Evolutionary conservation across 352 stramenopile species (phyloP), one percentile per base, ranked within the genome.

Genomic region (Phytopythium montanum): DNA sequence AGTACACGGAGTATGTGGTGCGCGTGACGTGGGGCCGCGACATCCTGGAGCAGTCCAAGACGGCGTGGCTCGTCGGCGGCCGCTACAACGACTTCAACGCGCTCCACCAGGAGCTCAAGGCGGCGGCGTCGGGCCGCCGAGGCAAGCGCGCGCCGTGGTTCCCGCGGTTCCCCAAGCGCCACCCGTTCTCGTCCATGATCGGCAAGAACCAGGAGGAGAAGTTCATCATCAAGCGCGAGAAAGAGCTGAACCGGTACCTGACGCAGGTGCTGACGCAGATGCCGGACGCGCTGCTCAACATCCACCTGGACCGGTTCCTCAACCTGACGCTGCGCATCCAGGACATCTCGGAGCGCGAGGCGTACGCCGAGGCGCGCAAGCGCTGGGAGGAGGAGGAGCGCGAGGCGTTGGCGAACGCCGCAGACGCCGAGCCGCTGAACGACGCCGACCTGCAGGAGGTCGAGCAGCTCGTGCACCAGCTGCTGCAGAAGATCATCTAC

Each of bases 21-120:
- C 87, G 87, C 67, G 78, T 92, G 55, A 95, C 87, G 0, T 95
- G 87, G 87, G 85, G 87, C 25, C 85, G 87, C 59, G 87, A 95
- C 63, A 94, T 95, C 59, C 60, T 95, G 23, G 83, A 95, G 63
- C 85, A 95, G 67, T 92, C 81, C 23, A 90, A 93, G 76, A 95
- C 87, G 13, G 86, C 87, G 39, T 95, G 87, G 87, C 85, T 95
- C 56, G 83, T 94, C 1, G 87, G 87, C 25, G 79, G 87, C 56
- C 85, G 87, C 33, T 95, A 95, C 83, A 95, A 95, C 62, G 87
- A 95, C 73, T 95, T 95, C 64, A 95, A 95, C 56, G 83, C 85
- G 23, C 78, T 95, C 21, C 87, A 95, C 74, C 87, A 95, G 48
- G 87, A 95, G 65, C 76, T 95, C 31, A 95, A 95, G 70, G 77